These are phyloP conservation scores for Xylaria sp. DNA, from an alignment of 2,329 filamentous ascomycete genomes.

Conservation along the genomic window DNA sequence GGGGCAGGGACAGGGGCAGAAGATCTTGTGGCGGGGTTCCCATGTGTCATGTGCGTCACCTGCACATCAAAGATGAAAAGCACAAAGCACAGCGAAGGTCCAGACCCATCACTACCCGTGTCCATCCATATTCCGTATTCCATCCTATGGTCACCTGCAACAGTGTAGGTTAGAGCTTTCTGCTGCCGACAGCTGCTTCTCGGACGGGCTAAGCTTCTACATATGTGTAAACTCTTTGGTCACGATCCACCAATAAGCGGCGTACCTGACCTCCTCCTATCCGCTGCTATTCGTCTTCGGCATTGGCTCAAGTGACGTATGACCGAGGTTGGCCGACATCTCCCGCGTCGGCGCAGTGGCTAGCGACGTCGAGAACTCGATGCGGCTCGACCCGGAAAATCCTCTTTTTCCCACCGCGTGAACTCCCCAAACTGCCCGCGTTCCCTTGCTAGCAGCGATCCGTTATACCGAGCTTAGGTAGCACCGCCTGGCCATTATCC, in stretches of 20 bases:
- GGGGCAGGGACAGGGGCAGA: neutral
- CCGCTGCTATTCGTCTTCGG: neutral
- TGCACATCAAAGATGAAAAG: slow-evolving; percentile 22
- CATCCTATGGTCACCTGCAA: slow-evolving; percentile 23
- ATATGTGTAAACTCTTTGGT: slow-evolving; percentile 18
- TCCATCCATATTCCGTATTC: slow-evolving; percentile 13
- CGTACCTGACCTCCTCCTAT: neutral
- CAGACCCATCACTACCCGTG: neutral
- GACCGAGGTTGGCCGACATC: slow-evolving; percentile 46
- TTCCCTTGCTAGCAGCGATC: slow-evolving; percentile 21
- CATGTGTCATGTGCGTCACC: slow-evolving; percentile 31
- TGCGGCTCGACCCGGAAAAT: slow-evolving; percentile 50
- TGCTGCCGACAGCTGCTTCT: neutral
- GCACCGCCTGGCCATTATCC: neutral
- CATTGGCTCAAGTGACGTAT: slow-evolving; percentile 41
- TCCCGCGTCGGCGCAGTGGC: slow-evolving; percentile 47
- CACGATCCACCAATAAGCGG: slow-evolving; percentile 33
- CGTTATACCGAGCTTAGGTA: slow-evolving; percentile 35
- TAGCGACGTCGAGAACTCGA: slow-evolving; percentile 20
- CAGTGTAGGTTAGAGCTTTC: too few relatives aligned
- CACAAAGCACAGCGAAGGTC: neutral
- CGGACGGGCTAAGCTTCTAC: neutral
- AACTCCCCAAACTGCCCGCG: slow-evolving; percentile 38
- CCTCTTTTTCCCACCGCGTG: slow-evolving; percentile 44
- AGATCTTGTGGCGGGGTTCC: slow-evolving; percentile 3